Conservation (phyloP, 2,329 filamentous ascomycete genomes). For the Pseudocercospora cruenta region DNA sequence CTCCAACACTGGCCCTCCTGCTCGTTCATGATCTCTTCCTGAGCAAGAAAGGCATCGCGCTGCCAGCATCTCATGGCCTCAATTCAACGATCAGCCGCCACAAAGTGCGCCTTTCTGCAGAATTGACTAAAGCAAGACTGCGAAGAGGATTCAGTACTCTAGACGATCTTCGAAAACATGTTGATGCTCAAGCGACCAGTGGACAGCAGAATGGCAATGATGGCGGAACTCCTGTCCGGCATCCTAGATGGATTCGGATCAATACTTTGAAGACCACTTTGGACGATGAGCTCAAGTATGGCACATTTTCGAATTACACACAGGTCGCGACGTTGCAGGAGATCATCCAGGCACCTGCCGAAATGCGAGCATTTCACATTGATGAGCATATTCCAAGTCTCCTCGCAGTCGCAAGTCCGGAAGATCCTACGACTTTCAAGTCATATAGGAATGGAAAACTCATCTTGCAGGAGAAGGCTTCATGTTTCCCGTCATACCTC, state of each 20-base stretch:
- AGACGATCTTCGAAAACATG: slow-evolving; percentile 64
- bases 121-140: slow-evolving; percentile 79
- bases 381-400: slow-evolving; percentile 83
- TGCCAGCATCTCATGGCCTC: slow-evolving; percentile 78
- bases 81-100: slow-evolving; percentile 76
- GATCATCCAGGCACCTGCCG: slow-evolving; percentile 41
- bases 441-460: slow-evolving; percentile 78
- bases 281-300: slow-evolving; percentile 68
- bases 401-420: slow-evolving; percentile 70
- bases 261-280: slow-evolving; percentile 77
- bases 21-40: slow-evolving; percentile 86
- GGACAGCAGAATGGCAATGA: slow-evolving; percentile 29
- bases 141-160: slow-evolving; percentile 70
- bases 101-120: slow-evolving; percentile 77
- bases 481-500: slow-evolving; percentile 92
- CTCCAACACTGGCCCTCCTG: slow-evolving; percentile 76
- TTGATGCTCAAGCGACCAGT: slow-evolving; percentile 51
- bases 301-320: slow-evolving; percentile 69
- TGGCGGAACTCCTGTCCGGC: slow-evolving; percentile 47
- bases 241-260: slow-evolving; percentile 90
- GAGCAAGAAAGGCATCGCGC: slow-evolving; percentile 77
- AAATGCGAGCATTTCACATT: slow-evolving; percentile 63
- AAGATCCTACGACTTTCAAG: slow-evolving; percentile 71
- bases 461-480: slow-evolving; percentile 95
- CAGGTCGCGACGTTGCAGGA: slow-evolving; percentile 62